A percentile compares a stretch with the other conserved stretches of the same genome.
Conservation (phyloP, 257 asterid species). For the Nicotiana sylvestris region DNA sequence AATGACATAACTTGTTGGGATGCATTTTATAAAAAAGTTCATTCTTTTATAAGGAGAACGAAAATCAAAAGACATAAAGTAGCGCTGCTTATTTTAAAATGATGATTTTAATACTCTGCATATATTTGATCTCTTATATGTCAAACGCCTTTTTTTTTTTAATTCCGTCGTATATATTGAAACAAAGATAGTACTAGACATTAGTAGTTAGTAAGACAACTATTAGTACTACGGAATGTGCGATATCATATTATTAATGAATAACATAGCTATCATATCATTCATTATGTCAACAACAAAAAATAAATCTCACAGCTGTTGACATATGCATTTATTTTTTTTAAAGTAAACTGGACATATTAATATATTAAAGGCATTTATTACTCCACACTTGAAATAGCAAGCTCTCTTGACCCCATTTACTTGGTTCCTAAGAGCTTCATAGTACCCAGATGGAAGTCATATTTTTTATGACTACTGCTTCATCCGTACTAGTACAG, state of each 20-base stretch:
- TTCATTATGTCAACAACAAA: not conserved
- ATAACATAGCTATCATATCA: not conserved
- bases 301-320: not conserved
- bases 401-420: not conserved
- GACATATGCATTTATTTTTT: too few species aligned
- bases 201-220: not conserved
- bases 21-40: too few species aligned
- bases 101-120: too few species aligned
- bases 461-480: not conserved
- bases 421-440: not conserved
- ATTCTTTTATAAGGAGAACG: too few species aligned
- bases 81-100: too few species aligned
- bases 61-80: too few species aligned
- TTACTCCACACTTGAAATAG: not conserved
- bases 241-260: too few species aligned
- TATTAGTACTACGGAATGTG: not conserved
- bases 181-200: not conserved
- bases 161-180: too few species aligned
- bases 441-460: not conserved
- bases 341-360: too few species aligned
- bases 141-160: too few species aligned
- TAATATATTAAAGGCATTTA: not conserved
- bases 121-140: too few species aligned
- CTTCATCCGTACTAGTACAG: not conserved
- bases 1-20: too few species aligned